Conservation (phyloP, 2,329 filamentous ascomycete species). For the Sordariomycetes sp. region DNA sequence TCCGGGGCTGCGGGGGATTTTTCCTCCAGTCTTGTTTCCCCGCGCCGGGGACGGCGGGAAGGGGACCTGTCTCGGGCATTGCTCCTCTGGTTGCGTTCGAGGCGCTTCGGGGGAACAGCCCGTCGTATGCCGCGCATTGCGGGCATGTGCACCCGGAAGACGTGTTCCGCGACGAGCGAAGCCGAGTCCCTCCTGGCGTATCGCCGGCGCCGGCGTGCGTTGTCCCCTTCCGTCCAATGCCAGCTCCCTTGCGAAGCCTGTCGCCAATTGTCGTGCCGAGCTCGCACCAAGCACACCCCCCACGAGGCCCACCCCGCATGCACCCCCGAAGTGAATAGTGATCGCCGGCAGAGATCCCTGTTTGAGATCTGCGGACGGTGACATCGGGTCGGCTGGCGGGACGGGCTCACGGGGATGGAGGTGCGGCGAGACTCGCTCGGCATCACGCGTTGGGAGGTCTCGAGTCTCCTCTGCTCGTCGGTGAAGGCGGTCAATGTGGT, state of each 20-base stretch:
- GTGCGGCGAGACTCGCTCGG: neutral
- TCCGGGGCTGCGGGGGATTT: neutral
- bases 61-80: too few relatives aligned
- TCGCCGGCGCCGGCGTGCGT: too few relatives aligned
- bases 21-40: neutral
- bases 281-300: neutral
- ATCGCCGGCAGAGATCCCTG: neutral
- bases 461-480: neutral
- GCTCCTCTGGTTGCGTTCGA: too few relatives aligned
- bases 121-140: too few relatives aligned
- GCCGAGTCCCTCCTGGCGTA: too few relatives aligned
- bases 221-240: neutral
- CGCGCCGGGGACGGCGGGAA: neutral
- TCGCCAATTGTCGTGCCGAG: neutral
- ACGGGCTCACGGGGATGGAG: neutral
- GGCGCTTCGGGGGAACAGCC: too few relatives aligned
- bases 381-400: neutral
- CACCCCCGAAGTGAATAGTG: neutral
- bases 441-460: neutral
- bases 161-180: too few relatives aligned
- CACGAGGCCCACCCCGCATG: neutral
- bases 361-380: neutral
- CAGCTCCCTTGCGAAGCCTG: too few relatives aligned
- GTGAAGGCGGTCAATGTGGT: neutral
- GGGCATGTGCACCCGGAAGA: too few relatives aligned